Conservation (phyloP, 2,329 filamentous ascomycete genomes). For the Curvularia verruculosa region DNA sequence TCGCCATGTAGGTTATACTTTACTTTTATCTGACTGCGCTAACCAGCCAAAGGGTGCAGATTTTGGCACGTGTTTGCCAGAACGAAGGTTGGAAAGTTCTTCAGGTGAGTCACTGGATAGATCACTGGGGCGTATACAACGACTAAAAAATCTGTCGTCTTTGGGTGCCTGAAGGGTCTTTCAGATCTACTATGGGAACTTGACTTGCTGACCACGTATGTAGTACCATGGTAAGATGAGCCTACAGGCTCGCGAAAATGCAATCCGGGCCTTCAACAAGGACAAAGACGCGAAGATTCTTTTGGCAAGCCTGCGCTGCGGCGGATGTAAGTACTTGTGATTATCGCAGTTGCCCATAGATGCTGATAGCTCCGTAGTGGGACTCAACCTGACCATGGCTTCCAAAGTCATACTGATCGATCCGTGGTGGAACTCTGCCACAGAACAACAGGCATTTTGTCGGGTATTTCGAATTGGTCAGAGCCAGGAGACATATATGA, state of each 20-base stretch:
- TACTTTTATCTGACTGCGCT: neutral
- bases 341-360: too few relatives aligned
- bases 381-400: slow-evolving; percentile 66
- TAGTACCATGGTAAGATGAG: slow-evolving; percentile 59
- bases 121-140: neutral
- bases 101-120: slow-evolving; percentile 37
- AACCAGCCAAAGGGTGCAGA: slow-evolving; percentile 47
- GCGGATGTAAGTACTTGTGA: slow-evolving; percentile 50
- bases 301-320: slow-evolving; percentile 63
- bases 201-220: slow-evolving; percentile 11
- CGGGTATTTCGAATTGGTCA: slow-evolving; percentile 72
- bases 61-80: slow-evolving; percentile 59
- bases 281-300: slow-evolving; percentile 54
- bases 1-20: slow-evolving; percentile 50
- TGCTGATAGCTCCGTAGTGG: slow-evolving; percentile 35
- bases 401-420: slow-evolving; percentile 56
- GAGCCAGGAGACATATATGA: slow-evolving; percentile 62
- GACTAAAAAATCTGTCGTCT: neutral
- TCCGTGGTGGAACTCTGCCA: slow-evolving; percentile 64
- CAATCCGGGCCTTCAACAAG: slow-evolving; percentile 55
- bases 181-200: neutral
- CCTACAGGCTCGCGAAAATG: slow-evolving; percentile 52
- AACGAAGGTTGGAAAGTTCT: slow-evolving; percentile 57
- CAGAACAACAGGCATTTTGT: slow-evolving; percentile 68
- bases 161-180: neutral